Evolutionary conservation across 768 basidiomycete species (phyloP), one percentile per base, ranked within the genome.

Genomic region (Mycena floridula): DNA sequence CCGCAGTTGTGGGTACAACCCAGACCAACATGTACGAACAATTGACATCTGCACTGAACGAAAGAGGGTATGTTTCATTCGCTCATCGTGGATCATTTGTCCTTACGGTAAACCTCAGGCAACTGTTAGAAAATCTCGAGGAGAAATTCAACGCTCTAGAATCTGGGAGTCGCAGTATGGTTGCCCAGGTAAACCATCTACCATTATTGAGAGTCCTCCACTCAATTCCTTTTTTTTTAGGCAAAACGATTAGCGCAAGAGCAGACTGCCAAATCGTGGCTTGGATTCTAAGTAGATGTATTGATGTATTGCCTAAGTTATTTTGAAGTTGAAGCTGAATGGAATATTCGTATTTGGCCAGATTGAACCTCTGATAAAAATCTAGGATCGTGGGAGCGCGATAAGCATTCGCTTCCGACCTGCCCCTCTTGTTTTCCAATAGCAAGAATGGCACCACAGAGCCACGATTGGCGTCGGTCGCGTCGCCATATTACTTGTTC

Each of bases 181-280:
- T 79, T 1, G 54, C 69, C 1, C 81, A 86, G 72, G 82, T 81
- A 44, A 45, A 25, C 40, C 20, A 27, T 37, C n/a, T 12, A 21
- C 37, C n/a, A 16, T 15, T 20, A 8, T 27, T 21, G 36, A 32
- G 30, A 24, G 23, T 11, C 15, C 11, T 37, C 24, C 20, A 5
- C 40, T 41, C 25, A 20, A 24, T n/a, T 38, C 32, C 24, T 37
- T 8, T 25, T 30, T 25, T 41, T 46, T 15, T 42, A 83, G 78
- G 82, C 84, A 5, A 85, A 82, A 56, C 67, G 69, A 30, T 56
- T 84, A 5, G 84, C 84, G 13, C 63, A 79, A 12, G 70, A 80
- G 52, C 80, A 85, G 52, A 71, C 73, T 1, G 69, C 79, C 18
- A 85, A 81, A 62, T 68, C 71, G 24, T 85, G 83, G 82, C 79